Evolutionary conservation across 2,329 filamentous ascomycete species (phyloP).

Genomic region (Paecilomyces sp.): DNA sequence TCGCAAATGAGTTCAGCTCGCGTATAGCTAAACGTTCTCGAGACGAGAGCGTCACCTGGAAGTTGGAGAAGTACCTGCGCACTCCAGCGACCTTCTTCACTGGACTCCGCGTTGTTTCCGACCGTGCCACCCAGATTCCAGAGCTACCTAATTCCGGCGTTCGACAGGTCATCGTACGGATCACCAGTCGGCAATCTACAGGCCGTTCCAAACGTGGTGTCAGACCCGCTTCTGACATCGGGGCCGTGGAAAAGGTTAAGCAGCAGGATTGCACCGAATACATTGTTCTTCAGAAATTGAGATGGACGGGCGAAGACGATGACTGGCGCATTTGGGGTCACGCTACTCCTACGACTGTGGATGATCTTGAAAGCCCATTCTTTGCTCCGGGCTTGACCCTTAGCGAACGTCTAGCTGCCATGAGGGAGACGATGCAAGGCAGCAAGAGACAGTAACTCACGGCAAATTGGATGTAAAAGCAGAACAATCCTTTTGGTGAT

Average conservation of each 20-base stretch:
- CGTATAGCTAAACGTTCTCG: constrained; percentile 28
- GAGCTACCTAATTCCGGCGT: constrained; percentile 30
- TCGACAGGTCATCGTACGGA: constrained; percentile 33
- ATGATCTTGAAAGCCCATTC: constrained; percentile 28
- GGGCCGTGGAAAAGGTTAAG: constrained; percentile 18
- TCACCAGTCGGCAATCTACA: constrained; percentile 31
- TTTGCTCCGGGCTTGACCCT: constrained; percentile 28
- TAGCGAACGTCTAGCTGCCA: constrained; percentile 26
- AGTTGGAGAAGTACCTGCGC: constrained; percentile 29
- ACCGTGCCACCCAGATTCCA: constrained; percentile 35
- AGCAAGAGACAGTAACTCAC: background rate
- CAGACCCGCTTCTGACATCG: background rate
- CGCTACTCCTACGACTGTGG: constrained; percentile 33
- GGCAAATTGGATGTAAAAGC: background rate
- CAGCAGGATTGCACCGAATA: constrained; percentile 42
- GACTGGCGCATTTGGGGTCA: constrained; percentile 47
- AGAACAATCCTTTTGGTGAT: background rate
- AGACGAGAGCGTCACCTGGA: constrained; percentile 27
- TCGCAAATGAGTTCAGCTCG: constrained; percentile 24
- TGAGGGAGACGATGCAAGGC: constrained; percentile 16
- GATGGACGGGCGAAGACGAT: constrained; percentile 32
- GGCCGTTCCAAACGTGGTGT: constrained; percentile 4
- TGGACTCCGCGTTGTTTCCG: constrained; percentile 32
- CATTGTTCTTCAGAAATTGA: constrained; percentile 43
- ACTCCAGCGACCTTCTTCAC: constrained; percentile 28